Evolutionary conservation across 2,329 filamentous ascomycete species (phyloP), one percentile per base, ranked within the genome.

Genomic region (Proliferodiscus dingleyae): DNA sequence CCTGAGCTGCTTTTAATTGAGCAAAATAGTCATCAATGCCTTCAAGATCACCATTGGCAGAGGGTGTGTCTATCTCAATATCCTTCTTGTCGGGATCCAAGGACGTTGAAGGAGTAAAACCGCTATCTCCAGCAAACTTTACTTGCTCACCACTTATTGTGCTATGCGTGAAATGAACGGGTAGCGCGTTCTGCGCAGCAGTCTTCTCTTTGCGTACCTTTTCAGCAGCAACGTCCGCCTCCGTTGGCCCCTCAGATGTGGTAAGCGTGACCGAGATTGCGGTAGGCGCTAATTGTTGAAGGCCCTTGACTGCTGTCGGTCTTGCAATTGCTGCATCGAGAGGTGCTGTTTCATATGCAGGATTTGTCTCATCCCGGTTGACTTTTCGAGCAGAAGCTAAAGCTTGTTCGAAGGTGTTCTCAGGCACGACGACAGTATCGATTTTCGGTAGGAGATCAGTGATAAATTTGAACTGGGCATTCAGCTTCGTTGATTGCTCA

Each of bases 381-480:
- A 90, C 78, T 3, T 82, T 80, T 11, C 81, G 73, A 15, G 78
- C 76, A 41, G 75, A 75, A 19, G 75, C 71, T 19, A 86, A 71
- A 2, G 86, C 85, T 18, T 78, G 73, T 40, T 89, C 83, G 55
- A 88, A 89, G 53, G 78, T 83, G 61, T 85, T 84, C 53, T 83
- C 83, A 2, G 87, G 87, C 5, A 94, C 80, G 29, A 80, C 72
- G 5, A 83, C 74, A n/a, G 77, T 73, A 61, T 93, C 88, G 49
- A 94, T 87, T 59, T 84, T 77, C 45, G 84, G 85, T 52, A 94
- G 72, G 43, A 89, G 73, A 47, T 86, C 80, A 46, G 86, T 84
- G 54, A 93, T 82, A 58, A 87, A 87, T 56, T 82, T 83, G 65
- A 91, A 83, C 63, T 91, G 84, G 57, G 82, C 80, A 66, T 91